Evolutionary conservation across 768 basidiomycete genomes (phyloP).

Genomic region (Tylopilus plumbeoviolaceoides): DNA sequence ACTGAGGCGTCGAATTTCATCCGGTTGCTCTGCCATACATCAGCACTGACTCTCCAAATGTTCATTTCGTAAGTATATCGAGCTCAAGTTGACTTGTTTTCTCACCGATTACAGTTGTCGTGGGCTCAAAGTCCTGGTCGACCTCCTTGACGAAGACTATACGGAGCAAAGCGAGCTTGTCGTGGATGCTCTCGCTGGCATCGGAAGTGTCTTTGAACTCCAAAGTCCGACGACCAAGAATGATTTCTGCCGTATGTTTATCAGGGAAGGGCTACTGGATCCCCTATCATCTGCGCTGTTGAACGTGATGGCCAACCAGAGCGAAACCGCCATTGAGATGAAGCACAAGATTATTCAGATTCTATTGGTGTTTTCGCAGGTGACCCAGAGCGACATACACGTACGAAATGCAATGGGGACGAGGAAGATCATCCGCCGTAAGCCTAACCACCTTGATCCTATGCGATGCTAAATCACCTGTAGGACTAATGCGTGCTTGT

Average conservation of each 20-base stretch:
- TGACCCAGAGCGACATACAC: conserved; percentile 92
- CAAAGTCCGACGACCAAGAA: conserved; percentile 96
- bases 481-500: conserved; percentile 85
- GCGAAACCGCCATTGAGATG: conserved; percentile 62
- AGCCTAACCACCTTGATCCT: conserved; percentile 31
- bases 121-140: conserved; percentile 90
- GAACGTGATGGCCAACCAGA: conserved; percentile 78
- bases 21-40: conserved; percentile 85
- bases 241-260: conserved; percentile 98
- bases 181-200: conserved; percentile 89
- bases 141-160: conserved; percentile 96
- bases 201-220: conserved; percentile 92
- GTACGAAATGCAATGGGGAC: conserved; percentile 91
- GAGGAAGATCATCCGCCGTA: conserved; percentile 84
- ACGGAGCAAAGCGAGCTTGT: conserved; percentile 87
- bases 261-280: conserved; percentile 90
- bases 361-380: conserved; percentile 87
- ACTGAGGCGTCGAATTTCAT: conserved; percentile 96
- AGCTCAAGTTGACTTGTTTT: neutral
- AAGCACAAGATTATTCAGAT: conserved; percentile 90
- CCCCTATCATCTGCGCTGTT: conserved; percentile 87
- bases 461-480: conserved; percentile 1
- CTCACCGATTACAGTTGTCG: conserved; percentile 61
- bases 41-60: conserved; percentile 94
- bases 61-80: conserved; percentile 86